A percentile compares a stretch with the other conserved stretches of the same genome.
Conservation (phyloP, 139 green algal species). For the Haematococcus lacustris region DNA sequence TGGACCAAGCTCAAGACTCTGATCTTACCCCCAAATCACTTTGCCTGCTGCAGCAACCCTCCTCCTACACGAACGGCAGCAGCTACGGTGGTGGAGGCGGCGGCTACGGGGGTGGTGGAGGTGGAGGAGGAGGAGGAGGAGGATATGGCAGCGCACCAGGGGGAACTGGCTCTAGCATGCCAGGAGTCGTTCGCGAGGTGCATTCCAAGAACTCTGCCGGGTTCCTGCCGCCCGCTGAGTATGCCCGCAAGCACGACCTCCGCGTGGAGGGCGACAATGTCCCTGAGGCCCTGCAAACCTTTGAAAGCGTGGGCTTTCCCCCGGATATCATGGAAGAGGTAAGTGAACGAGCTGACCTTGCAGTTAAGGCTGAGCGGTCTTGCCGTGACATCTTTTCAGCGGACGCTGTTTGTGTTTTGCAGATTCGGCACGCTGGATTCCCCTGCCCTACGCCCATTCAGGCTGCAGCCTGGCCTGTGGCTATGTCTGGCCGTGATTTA, state of each 20-base stretch:
- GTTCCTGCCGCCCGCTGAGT: conserved; percentile 34
- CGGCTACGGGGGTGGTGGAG: conserved; percentile 14
- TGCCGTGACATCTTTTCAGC: no score
- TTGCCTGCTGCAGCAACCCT: no score
- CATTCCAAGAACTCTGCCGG: conserved; percentile 16
- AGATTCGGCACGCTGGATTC: conserved; percentile 71
- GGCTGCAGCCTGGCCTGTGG: conserved; percentile 77
- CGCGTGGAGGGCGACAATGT: conserved; percentile 44
- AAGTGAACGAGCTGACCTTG: neutral
- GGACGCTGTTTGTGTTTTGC: no score
- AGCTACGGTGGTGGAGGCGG: conserved; percentile 20
- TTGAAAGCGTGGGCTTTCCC: conserved; percentile 65
- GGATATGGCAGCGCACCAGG: neutral
- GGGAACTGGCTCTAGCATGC: neutral
- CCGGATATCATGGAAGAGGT: conserved; percentile 72
- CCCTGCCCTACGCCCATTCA: conserved; percentile 78
- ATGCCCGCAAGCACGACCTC: conserved; percentile 51
- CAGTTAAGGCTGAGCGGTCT: neutral
- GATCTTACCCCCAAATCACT: no score
- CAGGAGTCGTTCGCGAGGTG: neutral
- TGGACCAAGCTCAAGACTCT: no score
- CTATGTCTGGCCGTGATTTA: conserved; percentile 67
- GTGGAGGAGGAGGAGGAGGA: conserved; percentile 18
- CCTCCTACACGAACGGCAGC: no score
- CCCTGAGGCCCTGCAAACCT: conserved; percentile 62